These are phyloP conservation scores for Pythium rhizo-oryzae DNA, from an alignment of 352 stramenopile genomes.

Conservation along the genomic window DNA sequence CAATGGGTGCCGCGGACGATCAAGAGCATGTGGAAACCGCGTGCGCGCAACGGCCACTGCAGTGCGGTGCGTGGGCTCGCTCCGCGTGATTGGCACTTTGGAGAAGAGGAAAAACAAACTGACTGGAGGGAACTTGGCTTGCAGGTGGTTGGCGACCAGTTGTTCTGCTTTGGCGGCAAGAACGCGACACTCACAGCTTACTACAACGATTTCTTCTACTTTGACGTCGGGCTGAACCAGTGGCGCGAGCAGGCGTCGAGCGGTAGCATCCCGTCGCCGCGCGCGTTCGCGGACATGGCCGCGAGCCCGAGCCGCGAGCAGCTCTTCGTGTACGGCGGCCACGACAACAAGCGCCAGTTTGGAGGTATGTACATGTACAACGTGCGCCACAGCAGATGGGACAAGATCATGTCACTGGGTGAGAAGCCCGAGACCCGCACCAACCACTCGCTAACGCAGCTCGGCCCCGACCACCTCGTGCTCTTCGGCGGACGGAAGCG, in stretches of 20 bases:
- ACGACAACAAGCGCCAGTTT: slow-evolving; percentile 57
- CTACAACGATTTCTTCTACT: slow-evolving; percentile 82
- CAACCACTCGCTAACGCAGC: slow-evolving; percentile 66
- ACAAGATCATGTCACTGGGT: slow-evolving; percentile 43
- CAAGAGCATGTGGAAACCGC: slow-evolving; percentile 64
- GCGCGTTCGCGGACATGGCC: slow-evolving; percentile 56
- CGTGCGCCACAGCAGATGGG: slow-evolving; percentile 50
- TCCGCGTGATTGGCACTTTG: background rate
- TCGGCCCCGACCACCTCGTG: slow-evolving; percentile 47
- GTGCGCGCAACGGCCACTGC: slow-evolving; percentile 58
- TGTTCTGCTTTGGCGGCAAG: slow-evolving; percentile 79
- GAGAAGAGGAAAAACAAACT: background rate
- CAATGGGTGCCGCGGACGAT: slow-evolving; percentile 50
- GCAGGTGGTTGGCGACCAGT: slow-evolving; percentile 52
- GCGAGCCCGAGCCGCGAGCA: slow-evolving; percentile 47
- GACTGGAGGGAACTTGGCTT: background rate
- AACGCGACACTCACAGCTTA: slow-evolving; percentile 46
- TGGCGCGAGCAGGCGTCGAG: slow-evolving; percentile 44
- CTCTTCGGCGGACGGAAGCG: slow-evolving; percentile 62
- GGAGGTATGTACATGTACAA: slow-evolving; percentile 65
- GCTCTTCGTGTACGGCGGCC: slow-evolving; percentile 71
- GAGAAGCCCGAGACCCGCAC: slow-evolving; percentile 55
- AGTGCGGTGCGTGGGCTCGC: slow-evolving; percentile 43
- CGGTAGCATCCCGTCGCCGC: slow-evolving; percentile 41
- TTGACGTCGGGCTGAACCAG: slow-evolving; percentile 59